phyloP scores from a whole-genome alignment of 176 grass and related monocot species.

The Poa pratensis region DNA sequence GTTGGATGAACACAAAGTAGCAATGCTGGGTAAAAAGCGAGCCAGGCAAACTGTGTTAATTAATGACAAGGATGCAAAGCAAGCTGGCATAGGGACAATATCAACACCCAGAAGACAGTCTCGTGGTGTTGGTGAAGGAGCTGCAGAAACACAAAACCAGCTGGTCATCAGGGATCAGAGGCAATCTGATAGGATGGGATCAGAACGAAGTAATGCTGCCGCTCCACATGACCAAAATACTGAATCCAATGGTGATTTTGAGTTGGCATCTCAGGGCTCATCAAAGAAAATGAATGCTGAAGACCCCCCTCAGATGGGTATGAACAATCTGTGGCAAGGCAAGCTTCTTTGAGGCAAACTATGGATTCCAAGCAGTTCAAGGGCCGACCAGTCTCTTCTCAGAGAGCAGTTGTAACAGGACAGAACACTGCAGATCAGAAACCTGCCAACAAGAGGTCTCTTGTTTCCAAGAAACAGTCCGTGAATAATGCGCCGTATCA shows the following conservation, averaged over 20 bases:
- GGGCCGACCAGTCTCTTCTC: constrained; percentile 50
- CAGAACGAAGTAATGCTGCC: constrained; percentile 55
- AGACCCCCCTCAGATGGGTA: constrained; percentile 54
- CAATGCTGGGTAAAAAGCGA: constrained; percentile 95
- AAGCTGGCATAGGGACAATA: constrained; percentile 80
- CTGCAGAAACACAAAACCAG: constrained; percentile 60
- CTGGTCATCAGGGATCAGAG: constrained; percentile 55
- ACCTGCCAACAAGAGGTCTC: constrained; percentile 64
- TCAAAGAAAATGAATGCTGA: constrained; percentile 62
- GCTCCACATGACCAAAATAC: constrained; percentile 56
- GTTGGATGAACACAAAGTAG: constrained; percentile 87
- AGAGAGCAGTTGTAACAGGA: constrained; percentile 52
- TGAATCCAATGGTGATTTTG: constrained; percentile 73
- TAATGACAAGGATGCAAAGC: constrained; percentile 90
- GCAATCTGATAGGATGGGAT: constrained; percentile 62
- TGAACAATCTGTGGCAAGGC: constrained; percentile 50
- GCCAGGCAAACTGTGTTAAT: constrained; percentile 90
- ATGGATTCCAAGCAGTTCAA: constrained; percentile 71
- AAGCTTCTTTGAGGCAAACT: constrained; percentile 62
- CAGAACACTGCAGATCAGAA: constrained; percentile 71
- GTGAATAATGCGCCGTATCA: constrained; percentile 63
- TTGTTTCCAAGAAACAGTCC: constrained; percentile 86
- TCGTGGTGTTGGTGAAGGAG: constrained; percentile 55
- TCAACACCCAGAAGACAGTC: constrained; percentile 82
- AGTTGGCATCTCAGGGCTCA: constrained; percentile 43